These are phyloP conservation scores for Neonectria sp. DNA, from an alignment of 2,329 filamentous ascomycete genomes.

Conservation along the genomic window DNA sequence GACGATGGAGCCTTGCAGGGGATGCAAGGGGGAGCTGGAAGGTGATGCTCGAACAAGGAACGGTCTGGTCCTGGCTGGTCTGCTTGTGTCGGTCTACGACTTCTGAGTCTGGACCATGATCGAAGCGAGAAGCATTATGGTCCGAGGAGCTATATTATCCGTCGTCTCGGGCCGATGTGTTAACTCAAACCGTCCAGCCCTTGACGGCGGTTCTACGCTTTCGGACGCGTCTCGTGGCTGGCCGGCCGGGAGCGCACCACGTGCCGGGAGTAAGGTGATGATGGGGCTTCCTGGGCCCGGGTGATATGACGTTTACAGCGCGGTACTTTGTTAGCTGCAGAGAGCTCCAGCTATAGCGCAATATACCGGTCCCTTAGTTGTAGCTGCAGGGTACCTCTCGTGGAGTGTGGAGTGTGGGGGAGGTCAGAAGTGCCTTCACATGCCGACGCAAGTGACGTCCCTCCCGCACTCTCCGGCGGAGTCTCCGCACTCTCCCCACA, in stretches of 20 bases:
- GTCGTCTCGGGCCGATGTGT: slow-evolving; percentile 7
- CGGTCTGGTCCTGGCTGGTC: background rate
- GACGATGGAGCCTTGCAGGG: background rate
- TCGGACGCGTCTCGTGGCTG: slow-evolving; percentile 1
- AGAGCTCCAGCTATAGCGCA: background rate
- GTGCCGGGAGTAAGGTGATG: background rate
- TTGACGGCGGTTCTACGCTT: background rate
- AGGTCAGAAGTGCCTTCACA: slow-evolving; percentile 13
- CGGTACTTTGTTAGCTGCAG: background rate
- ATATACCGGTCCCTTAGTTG: background rate
- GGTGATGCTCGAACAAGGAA: background rate
- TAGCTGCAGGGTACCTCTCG: slow-evolving; percentile 3
- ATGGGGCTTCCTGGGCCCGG: background rate
- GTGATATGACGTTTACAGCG: background rate
- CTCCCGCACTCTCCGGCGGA: slow-evolving; percentile 4
- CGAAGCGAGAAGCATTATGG: background rate
- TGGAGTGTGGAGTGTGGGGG: slow-evolving; percentile 19
- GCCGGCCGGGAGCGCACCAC: background rate
- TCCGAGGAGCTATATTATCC: background rate
- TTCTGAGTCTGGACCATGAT: background rate
- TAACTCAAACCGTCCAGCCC: background rate
- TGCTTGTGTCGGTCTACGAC: background rate
- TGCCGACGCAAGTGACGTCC: slow-evolving; percentile 21
- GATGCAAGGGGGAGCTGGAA: slow-evolving; percentile 1
- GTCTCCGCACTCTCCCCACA: slow-evolving; percentile 7